Base-by-base conservation (phyloP, 2,329 filamentous ascomycete species). In the Malbranchea zuffiana region DNA sequence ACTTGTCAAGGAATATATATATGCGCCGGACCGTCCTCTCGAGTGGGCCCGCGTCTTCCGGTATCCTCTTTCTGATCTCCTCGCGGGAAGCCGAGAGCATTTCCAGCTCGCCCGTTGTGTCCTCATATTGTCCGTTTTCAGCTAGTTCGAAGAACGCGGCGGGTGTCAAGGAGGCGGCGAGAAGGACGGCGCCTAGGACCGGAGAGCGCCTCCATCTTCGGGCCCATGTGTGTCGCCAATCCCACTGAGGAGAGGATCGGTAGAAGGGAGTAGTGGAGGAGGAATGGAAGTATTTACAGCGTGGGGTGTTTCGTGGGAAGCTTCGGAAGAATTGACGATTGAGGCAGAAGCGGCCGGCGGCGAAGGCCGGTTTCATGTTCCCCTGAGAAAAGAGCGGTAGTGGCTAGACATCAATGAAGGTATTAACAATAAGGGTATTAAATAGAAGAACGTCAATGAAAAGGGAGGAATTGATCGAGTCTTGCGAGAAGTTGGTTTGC, bases 11-110 rank as follows among this genome's bases (percentile, higher is more conserved):
- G 39, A 80, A 74, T 19, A 85, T 67, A 40, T 79, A 66, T 18
- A 83, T 51, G 8, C 67, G 68, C 45, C 78, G 73, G 32, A 71
- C 62, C 5, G 78, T 50, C 32, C 74, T 71, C 10, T 62, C 64
- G 10, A 84, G 55, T 1, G 78, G 75, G 25, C 65, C 66, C 19
- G 80, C 68, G 40, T 78, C 67, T 4, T 78, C 68, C 1, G 74
- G 68, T 1, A 87, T 71, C 23, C 71, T 70, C 50, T 82, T 83
- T 39, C 69, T 68, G 23, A 94, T 74, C 62, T 95, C 88, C 38
- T 77, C 66, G 27, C 82, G 69, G 24, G 87, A 95, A 2, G 71
- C 75, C 55, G 86, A 75, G 10, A 95, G 72, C 88, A 95, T 95
- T 46, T 84, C 80, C 59, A 73, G 73, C 62, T 95, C 87, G 17